A percentile compares a stretch with the other conserved stretches of the same genome.
Evolutionary conservation across 805 yeast species (phyloP).

Genomic region (Wickerhamomyces rabaulensis): DNA sequence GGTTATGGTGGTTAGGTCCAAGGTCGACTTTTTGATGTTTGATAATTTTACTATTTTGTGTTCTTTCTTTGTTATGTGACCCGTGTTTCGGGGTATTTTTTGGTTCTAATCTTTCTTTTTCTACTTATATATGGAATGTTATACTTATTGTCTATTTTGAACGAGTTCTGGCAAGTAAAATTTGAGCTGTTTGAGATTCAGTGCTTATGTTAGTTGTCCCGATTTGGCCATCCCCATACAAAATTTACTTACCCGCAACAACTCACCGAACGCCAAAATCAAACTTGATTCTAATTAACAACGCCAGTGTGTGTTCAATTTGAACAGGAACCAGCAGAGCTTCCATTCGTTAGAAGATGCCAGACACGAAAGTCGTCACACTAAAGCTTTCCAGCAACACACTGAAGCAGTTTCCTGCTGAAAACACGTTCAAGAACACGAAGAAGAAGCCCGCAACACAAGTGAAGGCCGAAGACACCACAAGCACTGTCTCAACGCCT

Average conservation of each 20-base stretch:
- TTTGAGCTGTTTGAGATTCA: too few species aligned
- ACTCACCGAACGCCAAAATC: too few species aligned
- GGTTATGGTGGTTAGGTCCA: background rate
- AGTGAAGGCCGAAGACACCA: conserved; percentile 1
- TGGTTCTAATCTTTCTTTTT: background rate
- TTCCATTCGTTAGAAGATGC: conserved; percentile 1
- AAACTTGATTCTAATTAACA: background rate
- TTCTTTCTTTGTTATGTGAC: too few species aligned
- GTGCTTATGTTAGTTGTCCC: background rate
- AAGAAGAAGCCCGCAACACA: conserved; percentile 2
- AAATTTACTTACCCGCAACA: background rate
- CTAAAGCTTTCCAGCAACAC: conserved; percentile 12
- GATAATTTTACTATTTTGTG: too few species aligned
- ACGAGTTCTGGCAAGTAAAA: background rate
- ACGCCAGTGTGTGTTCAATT: too few species aligned
- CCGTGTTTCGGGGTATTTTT: background rate
- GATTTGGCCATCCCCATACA: background rate
- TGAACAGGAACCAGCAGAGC: background rate
- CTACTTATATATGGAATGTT: background rate
- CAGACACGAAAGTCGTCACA: conserved; percentile 13
- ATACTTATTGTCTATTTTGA: background rate
- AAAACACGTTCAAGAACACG: background rate
- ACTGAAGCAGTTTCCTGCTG: conserved; percentile 7
- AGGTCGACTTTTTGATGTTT: too few species aligned
- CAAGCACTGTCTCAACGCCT: conserved; percentile 1